These are phyloP conservation scores for Groenewaldozyma auringiensis DNA, from an alignment of 1,139 yeast genomes.

Conservation along the genomic window DNA sequence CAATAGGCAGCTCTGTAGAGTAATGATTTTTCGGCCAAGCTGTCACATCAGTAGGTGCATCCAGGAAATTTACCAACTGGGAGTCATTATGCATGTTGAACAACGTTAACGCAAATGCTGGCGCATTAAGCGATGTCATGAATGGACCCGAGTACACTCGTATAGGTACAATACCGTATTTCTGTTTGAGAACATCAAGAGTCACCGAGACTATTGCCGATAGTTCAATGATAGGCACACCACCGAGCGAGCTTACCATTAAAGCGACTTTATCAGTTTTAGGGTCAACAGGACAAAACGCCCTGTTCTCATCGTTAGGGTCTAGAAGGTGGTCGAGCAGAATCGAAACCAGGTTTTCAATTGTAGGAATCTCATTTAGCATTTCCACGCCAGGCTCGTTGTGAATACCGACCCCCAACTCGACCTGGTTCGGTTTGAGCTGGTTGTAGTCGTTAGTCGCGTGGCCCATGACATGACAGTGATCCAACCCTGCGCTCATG, in stretches of 20 bases:
- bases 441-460: slow-evolving; percentile 28
- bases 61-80: slow-evolving; percentile 35
- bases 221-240: slow-evolving; percentile 43
- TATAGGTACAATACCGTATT: slow-evolving; percentile 35
- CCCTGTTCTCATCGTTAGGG: slow-evolving; percentile 35
- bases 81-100: slow-evolving; percentile 36
- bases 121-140: slow-evolving; percentile 47
- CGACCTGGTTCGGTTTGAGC: slow-evolving; percentile 22
- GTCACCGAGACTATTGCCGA: slow-evolving; percentile 33
- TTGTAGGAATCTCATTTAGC: slow-evolving; percentile 34
- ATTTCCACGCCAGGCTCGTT: slow-evolving; percentile 45
- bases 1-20: slow-evolving; percentile 11
- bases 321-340: slow-evolving; percentile 37
- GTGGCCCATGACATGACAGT: slow-evolving; percentile 46
- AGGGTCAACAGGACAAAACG: slow-evolving; percentile 38
- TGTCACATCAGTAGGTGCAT: slow-evolving; percentile 35
- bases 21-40: slow-evolving; percentile 32
- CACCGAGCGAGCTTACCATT: slow-evolving; percentile 46
- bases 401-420: slow-evolving; percentile 48
- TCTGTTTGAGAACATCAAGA: slow-evolving; percentile 32
- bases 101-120: slow-evolving; percentile 43
- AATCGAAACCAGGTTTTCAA: slow-evolving; percentile 36
- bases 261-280: slow-evolving; percentile 37
- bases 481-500: slow-evolving; percentile 45
- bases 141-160: slow-evolving; percentile 43